phyloP scores from a whole-genome alignment of 129 eudicot species.

The Tagetes erecta region DNA sequence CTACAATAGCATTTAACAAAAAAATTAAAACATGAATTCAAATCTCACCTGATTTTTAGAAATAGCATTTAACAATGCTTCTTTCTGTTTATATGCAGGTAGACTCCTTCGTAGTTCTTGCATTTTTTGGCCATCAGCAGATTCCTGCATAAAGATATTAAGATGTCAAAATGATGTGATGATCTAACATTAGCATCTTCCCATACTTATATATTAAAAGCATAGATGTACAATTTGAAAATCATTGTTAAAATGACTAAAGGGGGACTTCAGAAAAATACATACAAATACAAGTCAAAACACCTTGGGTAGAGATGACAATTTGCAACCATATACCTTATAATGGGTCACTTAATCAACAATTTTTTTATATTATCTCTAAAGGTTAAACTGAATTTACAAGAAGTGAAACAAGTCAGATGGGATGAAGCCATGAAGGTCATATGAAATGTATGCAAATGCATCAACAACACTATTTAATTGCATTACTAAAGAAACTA shows the following conservation, averaged over 20 bases:
- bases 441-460: not conserved
- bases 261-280: not conserved
- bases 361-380: not conserved
- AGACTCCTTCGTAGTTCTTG: conserved; percentile 73
- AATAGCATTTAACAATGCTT: conserved; percentile 55
- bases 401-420: not conserved
- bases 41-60: conserved; percentile 69
- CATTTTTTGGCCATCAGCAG: conserved; percentile 92
- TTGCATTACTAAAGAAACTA: not conserved
- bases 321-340: not conserved
- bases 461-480: not conserved
- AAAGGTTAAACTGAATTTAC: not conserved
- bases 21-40: not conserved
- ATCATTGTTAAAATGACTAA: not conserved
- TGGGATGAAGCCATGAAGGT: not conserved
- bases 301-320: not conserved
- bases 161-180: conserved; percentile 14
- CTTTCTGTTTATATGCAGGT: conserved; percentile 86
- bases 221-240: not conserved
- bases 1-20: too few species aligned
- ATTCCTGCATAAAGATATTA: conserved; percentile 47
- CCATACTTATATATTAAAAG: not conserved
- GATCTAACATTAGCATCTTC: conserved; percentile 14
- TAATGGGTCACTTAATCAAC: not conserved
- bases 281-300: not conserved